Evolutionary conservation across 257 asterid genomes (phyloP), one percentile per base, ranked within the genome.

Genomic region (Solanum bulbocastanum): DNA sequence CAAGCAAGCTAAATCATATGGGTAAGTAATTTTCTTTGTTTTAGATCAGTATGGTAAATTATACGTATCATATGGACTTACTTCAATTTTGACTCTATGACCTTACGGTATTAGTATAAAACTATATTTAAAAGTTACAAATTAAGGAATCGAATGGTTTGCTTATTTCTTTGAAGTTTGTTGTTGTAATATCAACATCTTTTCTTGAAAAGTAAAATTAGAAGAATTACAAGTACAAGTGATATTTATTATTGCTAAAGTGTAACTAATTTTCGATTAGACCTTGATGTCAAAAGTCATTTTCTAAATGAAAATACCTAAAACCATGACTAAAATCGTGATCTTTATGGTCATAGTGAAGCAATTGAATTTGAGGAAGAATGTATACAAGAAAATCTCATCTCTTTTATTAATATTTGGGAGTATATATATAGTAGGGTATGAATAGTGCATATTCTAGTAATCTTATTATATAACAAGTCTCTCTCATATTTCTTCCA

Each of bases 1-100:
- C 94, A 87, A 79, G 56, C 91, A 20, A 84, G 87, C 86, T 93
- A 44, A 27, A 40, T 40, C 3, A 30, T 8, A 46, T 30, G 68
- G 66, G 85, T 81, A 81, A 46, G 85, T 46, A 9, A 18, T 40
- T 25, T 44, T 79, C 22, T 15, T 49, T 49, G 58, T 49, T 49
- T 49, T 15, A 49, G 20, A 49, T 49, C 22, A 15, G 8, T 49
- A 46, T 22, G 56, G 18, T 11, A 75, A 37, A 23, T 37, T 37
- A 22, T 20, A 35, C 33, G 33, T 12, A 78, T n/a, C 4, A 42
- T 42, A 42, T 14, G 39, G 15, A 27, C 16, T 79, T 15, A 44
- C 37, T 79, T 79, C 39, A 27, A 44, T 79, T 44, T 79, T 79
- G 25, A 79, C 39, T 25, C 5, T 42, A 42, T 40, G 2, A 1